Conservation (phyloP, 2,329 filamentous ascomycete genomes). For the Phyllosticta capitalensis region DNA sequence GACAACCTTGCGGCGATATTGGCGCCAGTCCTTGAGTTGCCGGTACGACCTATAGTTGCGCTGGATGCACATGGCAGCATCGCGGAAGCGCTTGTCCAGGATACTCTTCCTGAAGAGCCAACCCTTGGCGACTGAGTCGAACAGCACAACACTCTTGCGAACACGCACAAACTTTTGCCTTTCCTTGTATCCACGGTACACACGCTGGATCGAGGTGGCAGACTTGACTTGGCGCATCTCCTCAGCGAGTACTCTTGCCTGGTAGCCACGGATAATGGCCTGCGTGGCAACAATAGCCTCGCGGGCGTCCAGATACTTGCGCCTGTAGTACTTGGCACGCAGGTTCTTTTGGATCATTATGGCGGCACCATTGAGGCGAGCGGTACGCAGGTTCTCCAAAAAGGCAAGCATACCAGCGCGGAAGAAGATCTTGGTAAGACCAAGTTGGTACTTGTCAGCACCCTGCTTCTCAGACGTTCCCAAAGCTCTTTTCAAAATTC, state of each 20-base stretch:
- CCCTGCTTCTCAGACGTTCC: constrained; percentile 44
- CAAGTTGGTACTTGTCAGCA: constrained; percentile 87
- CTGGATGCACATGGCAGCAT: constrained; percentile 85
- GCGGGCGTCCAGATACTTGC: constrained; percentile 79
- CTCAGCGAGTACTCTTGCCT: constrained; percentile 68
- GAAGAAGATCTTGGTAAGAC: constrained; percentile 98
- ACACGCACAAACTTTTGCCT: constrained; percentile 70
- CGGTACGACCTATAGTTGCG: constrained; percentile 76
- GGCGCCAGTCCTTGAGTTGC: constrained; percentile 71
- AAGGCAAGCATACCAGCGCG: constrained; percentile 97
- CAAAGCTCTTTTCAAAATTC: constrained; percentile 80
- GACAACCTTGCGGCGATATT: constrained; percentile 80
- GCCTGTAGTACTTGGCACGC: constrained; percentile 87
- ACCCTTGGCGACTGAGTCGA: constrained; percentile 85
- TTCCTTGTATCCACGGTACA: constrained; percentile 90
- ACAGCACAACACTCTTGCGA: constrained; percentile 73
- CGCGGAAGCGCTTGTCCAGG: constrained; percentile 85
- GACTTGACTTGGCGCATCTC: constrained; percentile 75
- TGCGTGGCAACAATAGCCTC: constrained; percentile 74
- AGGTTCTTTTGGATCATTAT: constrained; percentile 99
- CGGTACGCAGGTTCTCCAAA: constrained; percentile 86
- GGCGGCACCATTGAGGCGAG: constrained; percentile 81
- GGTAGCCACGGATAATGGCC: constrained; percentile 64
- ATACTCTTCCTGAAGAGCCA: constrained; percentile 85
- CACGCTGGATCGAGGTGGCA: constrained; percentile 86